Base-by-base conservation (phyloP, 2,329 filamentous ascomycete species). In the Alternaria dauci region DNA sequence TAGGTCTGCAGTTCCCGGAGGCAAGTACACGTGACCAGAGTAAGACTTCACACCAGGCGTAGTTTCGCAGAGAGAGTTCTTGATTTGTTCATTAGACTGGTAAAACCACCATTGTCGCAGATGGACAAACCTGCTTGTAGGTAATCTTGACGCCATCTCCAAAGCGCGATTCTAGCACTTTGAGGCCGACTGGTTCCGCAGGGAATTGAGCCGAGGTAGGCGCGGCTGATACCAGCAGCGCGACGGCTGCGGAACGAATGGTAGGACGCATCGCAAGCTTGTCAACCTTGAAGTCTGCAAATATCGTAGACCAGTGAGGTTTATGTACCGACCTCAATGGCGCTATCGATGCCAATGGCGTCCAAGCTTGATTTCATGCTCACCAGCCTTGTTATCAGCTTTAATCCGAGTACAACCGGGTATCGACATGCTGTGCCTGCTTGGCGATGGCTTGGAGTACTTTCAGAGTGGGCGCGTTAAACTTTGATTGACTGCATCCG, bases 21-120 rank as follows among this genome's bases (percentile, higher is more conserved):
- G 68, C 9, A 69, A 62, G 41, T 67, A 58, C 9, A 84, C 79
- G 66, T 86, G 86, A 47, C 84, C 83, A 9, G 82, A 81, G 66
- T 82, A 86, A 5, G 81, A 84, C 54, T 85, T 85, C 39, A 86
- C 83, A 20, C 80, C 80, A 1, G 82, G 82, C 3, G 82, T 84
- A 1, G 81, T 83, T 75, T 87, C 84, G 67, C 84, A 86, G 59
- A 85, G 84, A 6, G 83, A 83, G 14, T 71, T 69, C 63, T 68
- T 44, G 11, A 28, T 16, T 18, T 25, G 18, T 3, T 20, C n/a
- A 30, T 63, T 32, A 63, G 53, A 50, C 12, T 5, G 7, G 9
- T 2, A 46, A n/a, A 25, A 16, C 47, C 4, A 11, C 12, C 4
- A 18, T n/a, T 12, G 25, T 26, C 11, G 3, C 18, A 6, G n/a